Base-by-base conservation (phyloP, 306 rosid genomes). In the Prunus padus region DNA sequence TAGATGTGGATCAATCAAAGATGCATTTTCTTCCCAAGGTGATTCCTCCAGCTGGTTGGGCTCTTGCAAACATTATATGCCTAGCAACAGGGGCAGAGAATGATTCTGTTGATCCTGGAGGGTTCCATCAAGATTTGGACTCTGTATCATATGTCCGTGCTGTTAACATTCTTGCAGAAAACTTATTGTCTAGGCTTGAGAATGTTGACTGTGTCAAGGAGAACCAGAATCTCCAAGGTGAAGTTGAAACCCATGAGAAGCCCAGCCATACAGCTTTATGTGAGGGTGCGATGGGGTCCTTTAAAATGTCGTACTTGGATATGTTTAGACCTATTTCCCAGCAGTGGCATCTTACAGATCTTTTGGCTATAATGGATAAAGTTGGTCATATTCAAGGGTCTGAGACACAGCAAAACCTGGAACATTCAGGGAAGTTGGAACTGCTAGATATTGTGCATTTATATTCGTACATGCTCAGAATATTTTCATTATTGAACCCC, bases 31-130 rank as follows among this genome's bases (percentile, higher is more conserved):
- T 80, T 79, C 87, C 76, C 69, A 84, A 89, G 84, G 82, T 65
- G 75, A 79, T 87, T 78, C 97, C 96, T 37, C 81, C 96, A 33
- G 92, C 90, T 86, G 98, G 97, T 47, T 95, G 98, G 98, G 94
- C 93, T 80, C 96, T 95, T 51, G 82, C 93, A 67, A 95, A 84
- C 85, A 76, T 85, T 85, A 82, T 95, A 74, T 83, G 89, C 85
- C 88, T 95, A 67, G 90, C 87, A 64, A 75, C 85, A 45, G 89
- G 85, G 71, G 82, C 70, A 26, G 98, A 72, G 74, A 88, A 76
- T 72, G 87, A 81, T 66, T 72, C 77, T 70, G 71, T 71, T 55
- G 89, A 87, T 79, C 74, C 81, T 76, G 88, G 86, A 80, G 83
- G 87, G 82, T 85, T 88, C 84, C 80, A 77, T 78, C 91, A 92